phyloP scores from a whole-genome alignment of 352 stramenopile species.

The Globisporangium recalcitrans region DNA sequence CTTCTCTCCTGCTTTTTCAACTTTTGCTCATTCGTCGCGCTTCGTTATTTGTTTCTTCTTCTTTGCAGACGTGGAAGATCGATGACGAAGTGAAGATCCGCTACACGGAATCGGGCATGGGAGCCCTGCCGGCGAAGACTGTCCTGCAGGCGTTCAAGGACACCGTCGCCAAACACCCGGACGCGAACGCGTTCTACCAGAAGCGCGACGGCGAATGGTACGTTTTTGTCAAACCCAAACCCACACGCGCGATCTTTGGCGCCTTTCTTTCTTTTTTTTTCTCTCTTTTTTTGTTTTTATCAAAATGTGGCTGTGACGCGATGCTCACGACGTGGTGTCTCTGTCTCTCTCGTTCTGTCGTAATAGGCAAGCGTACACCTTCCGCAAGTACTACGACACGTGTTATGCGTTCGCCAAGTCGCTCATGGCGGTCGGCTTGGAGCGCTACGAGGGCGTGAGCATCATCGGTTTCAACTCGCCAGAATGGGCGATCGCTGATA shows the following conservation, averaged over 20 bases:
- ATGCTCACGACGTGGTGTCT: neutral
- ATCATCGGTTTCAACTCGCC: constrained; percentile 91
- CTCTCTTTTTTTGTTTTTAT: too few species aligned
- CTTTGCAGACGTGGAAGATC: constrained; percentile 73
- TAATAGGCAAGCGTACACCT: constrained; percentile 53
- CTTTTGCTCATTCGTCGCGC: too few species aligned
- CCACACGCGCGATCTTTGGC: neutral
- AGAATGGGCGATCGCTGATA: constrained; percentile 91
- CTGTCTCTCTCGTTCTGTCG: constrained; percentile 1
- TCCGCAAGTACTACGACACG: constrained; percentile 76
- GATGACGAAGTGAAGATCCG: constrained; percentile 81
- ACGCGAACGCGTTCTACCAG: constrained; percentile 53
- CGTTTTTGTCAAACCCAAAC: constrained; percentile 12
- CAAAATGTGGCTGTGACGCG: neutral
- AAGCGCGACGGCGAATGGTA: constrained; percentile 75
- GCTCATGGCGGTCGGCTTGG: constrained; percentile 62
- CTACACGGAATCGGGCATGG: constrained; percentile 47
- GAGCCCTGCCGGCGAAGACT: constrained; percentile 38
- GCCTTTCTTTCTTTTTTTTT: neutral
- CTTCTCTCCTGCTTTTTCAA: too few species aligned
- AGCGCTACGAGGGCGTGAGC: constrained; percentile 74
- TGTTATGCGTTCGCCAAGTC: constrained; percentile 75
- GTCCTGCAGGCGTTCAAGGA: constrained; percentile 56
- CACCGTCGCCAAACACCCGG: constrained; percentile 47
- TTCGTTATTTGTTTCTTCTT: too few species aligned